Evolutionary conservation across 1,284 basidiomycete species (phyloP).

Genomic region (Sanghuangporus sanghuang): DNA sequence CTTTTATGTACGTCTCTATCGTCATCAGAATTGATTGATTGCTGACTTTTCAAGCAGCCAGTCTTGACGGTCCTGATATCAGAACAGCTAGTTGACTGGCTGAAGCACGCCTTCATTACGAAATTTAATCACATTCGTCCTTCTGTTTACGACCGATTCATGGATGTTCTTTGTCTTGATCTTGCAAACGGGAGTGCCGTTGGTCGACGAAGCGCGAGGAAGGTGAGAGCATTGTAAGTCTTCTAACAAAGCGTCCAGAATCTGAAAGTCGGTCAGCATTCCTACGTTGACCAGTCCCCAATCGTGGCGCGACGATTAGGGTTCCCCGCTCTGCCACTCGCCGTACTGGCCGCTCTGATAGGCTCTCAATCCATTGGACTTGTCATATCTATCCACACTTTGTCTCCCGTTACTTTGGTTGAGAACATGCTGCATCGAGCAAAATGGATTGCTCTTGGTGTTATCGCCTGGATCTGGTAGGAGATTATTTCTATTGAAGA

Average conservation of each 20-base stretch:
- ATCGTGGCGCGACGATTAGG: conserved; percentile 91
- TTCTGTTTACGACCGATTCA: conserved; percentile 92
- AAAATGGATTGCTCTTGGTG: conserved; percentile 61
- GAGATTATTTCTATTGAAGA: conserved; percentile 21
- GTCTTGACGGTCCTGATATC: conserved; percentile 88
- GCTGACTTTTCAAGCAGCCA: conserved; percentile 46
- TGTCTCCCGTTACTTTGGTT: conserved; percentile 20
- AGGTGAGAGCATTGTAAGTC: conserved; percentile 40
- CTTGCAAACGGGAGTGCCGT: conserved; percentile 78
- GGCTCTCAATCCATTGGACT: conserved; percentile 76
- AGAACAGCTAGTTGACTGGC: conserved; percentile 96
- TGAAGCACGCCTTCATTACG: conserved; percentile 99
- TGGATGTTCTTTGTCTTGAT: conserved; percentile 94
- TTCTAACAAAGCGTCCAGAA: not conserved
- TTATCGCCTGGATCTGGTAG: conserved; percentile 80
- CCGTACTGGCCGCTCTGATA: conserved; percentile 87
- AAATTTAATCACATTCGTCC: conserved; percentile 97
- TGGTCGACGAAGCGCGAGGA: conserved; percentile 59
- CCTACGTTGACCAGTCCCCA: conserved; percentile 94
- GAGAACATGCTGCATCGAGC: conserved; percentile 42
- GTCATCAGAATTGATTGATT: not conserved
- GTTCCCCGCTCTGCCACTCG: conserved; percentile 89
- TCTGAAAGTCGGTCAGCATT: conserved; percentile 44
- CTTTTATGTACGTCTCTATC: conserved; percentile 63
- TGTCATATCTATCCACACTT: conserved; percentile 45